These are phyloP conservation scores for Talaromyces sp. DNA, from an alignment of 2,329 filamentous ascomycete species.

Conservation along the genomic window DNA sequence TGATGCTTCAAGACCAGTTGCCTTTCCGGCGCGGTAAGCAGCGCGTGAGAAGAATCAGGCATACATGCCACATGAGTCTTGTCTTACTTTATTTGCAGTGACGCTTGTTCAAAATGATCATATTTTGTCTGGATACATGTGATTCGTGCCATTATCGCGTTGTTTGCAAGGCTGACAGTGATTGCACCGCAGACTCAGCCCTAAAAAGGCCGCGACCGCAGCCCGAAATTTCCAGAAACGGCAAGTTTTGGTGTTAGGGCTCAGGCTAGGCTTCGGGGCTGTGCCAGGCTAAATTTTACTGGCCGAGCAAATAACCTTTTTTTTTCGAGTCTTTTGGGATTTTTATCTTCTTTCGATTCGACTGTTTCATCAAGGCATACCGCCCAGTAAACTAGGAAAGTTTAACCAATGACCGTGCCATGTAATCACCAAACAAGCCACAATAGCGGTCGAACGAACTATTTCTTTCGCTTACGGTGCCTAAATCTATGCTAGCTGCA, in stretches of 20 bases:
- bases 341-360: neutral
- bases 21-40: neutral
- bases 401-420: neutral
- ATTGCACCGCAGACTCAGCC: neutral
- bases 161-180: neutral
- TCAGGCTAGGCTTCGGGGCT: neutral
- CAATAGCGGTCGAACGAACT: neutral
- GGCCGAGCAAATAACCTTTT: neutral
- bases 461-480: neutral
- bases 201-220: neutral
- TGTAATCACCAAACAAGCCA: neutral
- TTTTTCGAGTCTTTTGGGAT: neutral
- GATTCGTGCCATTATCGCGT: neutral
- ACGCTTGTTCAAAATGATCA: neutral
- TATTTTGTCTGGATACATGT: neutral
- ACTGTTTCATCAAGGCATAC: neutral
- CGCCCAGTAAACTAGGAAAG: neutral
- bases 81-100: neutral
- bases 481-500: neutral
- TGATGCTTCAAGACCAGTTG: neutral
- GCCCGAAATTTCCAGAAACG: neutral
- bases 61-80: neutral
- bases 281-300: neutral
- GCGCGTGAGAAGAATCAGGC: neutral
- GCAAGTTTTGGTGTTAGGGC: neutral